These are phyloP conservation scores for Suillus fuscotomentosus DNA, from an alignment of 768 basidiomycete genomes.

Conservation along the genomic window DNA sequence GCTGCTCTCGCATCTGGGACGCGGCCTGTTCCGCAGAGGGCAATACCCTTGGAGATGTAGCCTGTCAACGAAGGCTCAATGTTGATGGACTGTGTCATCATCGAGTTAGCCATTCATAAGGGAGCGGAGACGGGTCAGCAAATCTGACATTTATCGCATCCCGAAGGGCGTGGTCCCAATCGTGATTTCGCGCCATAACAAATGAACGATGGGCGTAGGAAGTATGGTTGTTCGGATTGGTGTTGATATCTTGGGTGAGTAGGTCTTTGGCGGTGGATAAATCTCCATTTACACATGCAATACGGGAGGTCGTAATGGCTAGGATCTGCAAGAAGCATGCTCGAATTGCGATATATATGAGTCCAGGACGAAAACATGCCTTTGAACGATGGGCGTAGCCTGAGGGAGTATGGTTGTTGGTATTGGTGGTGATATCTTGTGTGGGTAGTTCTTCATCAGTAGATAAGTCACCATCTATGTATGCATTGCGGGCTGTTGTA, in stretches of 20 bases:
- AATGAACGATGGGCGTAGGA: background rate
- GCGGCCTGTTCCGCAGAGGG: background rate
- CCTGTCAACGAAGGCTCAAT: background rate
- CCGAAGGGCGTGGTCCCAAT: background rate
- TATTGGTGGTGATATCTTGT: no score
- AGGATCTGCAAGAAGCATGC: background rate
- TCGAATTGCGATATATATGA: background rate
- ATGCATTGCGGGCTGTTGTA: no score
- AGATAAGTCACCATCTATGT: no score
- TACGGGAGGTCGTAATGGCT: background rate
- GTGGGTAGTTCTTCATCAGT: no score
- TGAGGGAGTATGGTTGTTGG: no score
- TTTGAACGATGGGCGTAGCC: background rate
- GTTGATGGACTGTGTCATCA: background rate
- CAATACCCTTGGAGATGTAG: background rate
- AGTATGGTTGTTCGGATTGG: background rate
- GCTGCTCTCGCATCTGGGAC: background rate
- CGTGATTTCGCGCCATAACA: background rate
- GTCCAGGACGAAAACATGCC: background rate
- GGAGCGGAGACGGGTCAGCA: no score
- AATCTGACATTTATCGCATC: background rate
- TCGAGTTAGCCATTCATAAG: background rate
- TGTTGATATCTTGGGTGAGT: background rate
- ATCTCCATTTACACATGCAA: background rate
- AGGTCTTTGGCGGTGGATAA: background rate